Conservation (phyloP, 2,329 filamentous ascomycete species). For the Lachnum nothofagi region DNA sequence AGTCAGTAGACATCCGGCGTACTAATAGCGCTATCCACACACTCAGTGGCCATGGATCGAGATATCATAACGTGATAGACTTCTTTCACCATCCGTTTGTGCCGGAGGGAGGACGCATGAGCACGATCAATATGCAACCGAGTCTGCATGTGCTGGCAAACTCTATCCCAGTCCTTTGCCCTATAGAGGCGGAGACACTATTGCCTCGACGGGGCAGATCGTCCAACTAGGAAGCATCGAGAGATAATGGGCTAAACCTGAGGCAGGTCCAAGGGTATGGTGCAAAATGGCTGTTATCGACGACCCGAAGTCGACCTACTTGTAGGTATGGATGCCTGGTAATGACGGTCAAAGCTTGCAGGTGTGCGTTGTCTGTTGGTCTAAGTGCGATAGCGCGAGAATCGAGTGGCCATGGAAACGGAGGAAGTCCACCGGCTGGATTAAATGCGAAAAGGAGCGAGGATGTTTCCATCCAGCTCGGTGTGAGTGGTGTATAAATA, state of each 20-base stretch:
- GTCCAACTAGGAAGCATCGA: constrained; percentile 4
- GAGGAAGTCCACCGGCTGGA: constrained; percentile 5
- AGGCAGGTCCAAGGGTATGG: constrained; percentile 5
- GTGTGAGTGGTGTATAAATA: constrained; percentile 25
- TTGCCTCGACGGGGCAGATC: constrained; percentile 10
- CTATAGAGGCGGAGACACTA: constrained; percentile 16
- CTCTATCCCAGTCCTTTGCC: constrained; percentile 10
- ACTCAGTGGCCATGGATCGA: constrained; percentile 22
- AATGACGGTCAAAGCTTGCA: constrained; percentile 19
- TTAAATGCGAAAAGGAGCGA: not conserved
- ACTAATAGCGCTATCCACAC: constrained; percentile 14
- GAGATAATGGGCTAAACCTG: not conserved
- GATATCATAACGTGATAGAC: constrained; percentile 30
- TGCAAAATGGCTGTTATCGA: constrained; percentile 6
- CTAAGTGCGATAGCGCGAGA: constrained; percentile 14
- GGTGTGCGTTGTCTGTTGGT: constrained; percentile 26
- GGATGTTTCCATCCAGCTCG: not conserved
- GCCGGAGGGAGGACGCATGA: constrained; percentile 18
- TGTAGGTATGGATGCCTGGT: constrained; percentile 6
- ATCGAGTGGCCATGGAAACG: constrained; percentile 6
- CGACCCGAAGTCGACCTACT: not conserved
- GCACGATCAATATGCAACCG: constrained; percentile 14
- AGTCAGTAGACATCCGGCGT: constrained; percentile 18
- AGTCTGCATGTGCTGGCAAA: constrained; percentile 19
- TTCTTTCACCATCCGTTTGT: constrained; percentile 18